Percentiles rank a stretch among this genome's conserved stretches.
Conservation (phyloP, 495 filamentous ascomycete species). For the Aspergillus nanangensis region DNA sequence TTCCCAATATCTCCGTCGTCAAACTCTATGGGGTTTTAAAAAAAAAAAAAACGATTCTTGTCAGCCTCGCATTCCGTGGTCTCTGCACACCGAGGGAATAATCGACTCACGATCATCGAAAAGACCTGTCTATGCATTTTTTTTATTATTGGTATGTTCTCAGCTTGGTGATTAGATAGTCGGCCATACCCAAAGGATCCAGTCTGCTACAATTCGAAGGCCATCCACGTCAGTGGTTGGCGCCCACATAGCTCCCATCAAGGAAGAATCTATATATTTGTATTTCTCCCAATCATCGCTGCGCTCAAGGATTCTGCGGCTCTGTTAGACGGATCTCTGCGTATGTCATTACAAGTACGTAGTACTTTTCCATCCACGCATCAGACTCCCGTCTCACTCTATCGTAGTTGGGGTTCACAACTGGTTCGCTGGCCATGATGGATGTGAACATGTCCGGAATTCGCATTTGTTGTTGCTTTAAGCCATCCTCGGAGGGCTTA, state of each 20-base stretch:
- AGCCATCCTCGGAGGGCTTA: too few species aligned
- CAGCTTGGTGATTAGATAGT: not conserved
- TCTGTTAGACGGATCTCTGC: too few species aligned
- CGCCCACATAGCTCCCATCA: conserved; percentile 1
- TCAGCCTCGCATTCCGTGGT: too few species aligned
- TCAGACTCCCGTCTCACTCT: conserved; percentile 1
- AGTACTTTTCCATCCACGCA: conserved; percentile 3
- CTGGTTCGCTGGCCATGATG: conserved; percentile 4
- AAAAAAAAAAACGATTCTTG: not conserved
- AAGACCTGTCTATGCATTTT: not conserved
- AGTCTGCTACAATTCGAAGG: conserved; percentile 5
- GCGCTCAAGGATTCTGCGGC: too few species aligned
- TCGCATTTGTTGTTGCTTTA: too few species aligned
- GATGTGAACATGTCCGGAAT: conserved; percentile 9
- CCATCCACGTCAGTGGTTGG: not conserved
- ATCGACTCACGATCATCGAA: conserved; percentile 4
- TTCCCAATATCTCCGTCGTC: conserved; percentile 1
- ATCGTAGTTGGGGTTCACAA: conserved; percentile 6
- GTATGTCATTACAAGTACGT: too few species aligned
- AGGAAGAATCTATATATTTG: too few species aligned
- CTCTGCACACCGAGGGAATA: too few species aligned
- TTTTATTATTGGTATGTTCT: not conserved
- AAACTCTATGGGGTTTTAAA: conserved; percentile 1
- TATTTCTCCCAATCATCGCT: too few species aligned
- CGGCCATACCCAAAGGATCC: not conserved